Conservation (phyloP, 805 yeast genomes). For the Candida morakotiae region DNA sequence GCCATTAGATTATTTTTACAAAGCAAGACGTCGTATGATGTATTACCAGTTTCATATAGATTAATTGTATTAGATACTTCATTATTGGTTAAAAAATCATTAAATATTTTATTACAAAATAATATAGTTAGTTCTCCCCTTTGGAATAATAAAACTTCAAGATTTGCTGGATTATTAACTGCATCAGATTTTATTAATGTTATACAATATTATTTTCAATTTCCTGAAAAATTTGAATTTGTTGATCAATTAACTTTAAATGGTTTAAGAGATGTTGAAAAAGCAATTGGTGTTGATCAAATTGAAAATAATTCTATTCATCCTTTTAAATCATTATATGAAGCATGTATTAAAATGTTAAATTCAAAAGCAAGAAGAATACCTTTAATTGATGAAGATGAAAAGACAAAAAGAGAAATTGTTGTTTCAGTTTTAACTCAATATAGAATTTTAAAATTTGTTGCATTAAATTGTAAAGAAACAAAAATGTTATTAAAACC, state of each 20-base stretch:
- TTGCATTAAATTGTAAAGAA: slow-evolving; percentile 93
- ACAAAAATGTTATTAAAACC: slow-evolving; percentile 80
- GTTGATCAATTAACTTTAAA: slow-evolving; percentile 83
- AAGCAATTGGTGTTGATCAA: slow-evolving; percentile 79
- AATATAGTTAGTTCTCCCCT: slow-evolving; percentile 94
- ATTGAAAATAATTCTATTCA: slow-evolving; percentile 84
- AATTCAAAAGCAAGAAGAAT: slow-evolving; percentile 87
- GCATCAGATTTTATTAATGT: slow-evolving; percentile 92
- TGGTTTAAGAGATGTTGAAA: slow-evolving; percentile 82
- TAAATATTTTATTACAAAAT: slow-evolving; percentile 86
- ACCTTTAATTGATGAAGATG: slow-evolving; percentile 92
- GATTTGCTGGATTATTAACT: slow-evolving; percentile 92
- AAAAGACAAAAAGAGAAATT: slow-evolving; percentile 86
- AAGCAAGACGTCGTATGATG: slow-evolving; percentile 93
- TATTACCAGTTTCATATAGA: slow-evolving; percentile 90
- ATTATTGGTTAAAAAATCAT: slow-evolving; percentile 80
- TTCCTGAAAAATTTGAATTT: slow-evolving; percentile 82
- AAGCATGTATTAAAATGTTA: slow-evolving; percentile 90
- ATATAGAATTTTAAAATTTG: slow-evolving; percentile 91
- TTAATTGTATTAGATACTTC: slow-evolving; percentile 92
- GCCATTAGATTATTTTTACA: slow-evolving; percentile 82
- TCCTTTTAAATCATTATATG: slow-evolving; percentile 84
- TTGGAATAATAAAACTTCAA: slow-evolving; percentile 85
- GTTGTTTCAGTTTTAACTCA: slow-evolving; percentile 95
- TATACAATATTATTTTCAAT: slow-evolving; percentile 86